These are phyloP conservation scores for Aurantiochytrium sp. DNA, from an alignment of 108 stramenopile species.

Conservation along the genomic window DNA sequence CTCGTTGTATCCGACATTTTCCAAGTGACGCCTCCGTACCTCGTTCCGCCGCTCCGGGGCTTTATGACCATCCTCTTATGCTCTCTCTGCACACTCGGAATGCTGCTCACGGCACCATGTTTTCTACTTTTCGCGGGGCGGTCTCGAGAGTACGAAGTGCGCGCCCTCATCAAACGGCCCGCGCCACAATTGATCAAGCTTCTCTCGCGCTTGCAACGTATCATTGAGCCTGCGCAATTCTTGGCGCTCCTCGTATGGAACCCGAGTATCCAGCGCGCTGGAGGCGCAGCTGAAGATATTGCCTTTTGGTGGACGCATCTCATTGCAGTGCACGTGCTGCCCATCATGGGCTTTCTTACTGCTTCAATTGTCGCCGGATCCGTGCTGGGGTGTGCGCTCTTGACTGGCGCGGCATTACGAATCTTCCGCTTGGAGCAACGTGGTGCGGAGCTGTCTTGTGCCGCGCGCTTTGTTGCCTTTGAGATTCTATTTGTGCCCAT, in stretches of 20 bases:
- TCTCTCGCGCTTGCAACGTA: background rate
- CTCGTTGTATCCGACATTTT: background rate
- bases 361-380: background rate
- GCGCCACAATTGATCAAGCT: background rate
- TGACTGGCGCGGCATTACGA: background rate
- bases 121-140: background rate
- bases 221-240: background rate
- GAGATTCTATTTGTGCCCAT: background rate
- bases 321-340: background rate
- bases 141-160: background rate
- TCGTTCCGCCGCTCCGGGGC: background rate
- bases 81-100: background rate
- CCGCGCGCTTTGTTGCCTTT: background rate
- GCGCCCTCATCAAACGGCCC: background rate
- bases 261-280: background rate
- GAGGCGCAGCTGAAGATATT: background rate
- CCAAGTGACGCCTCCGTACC: background rate
- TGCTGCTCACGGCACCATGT: background rate
- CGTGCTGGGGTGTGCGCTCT: background rate
- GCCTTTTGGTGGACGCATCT: background rate
- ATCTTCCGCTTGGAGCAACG: background rate
- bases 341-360: background rate
- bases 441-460: background rate
- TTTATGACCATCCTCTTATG: background rate
- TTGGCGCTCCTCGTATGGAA: background rate